Evolutionary conservation across 176 grass and related monocot genomes (phyloP).

Genomic region (Eragrostis curvula): DNA sequence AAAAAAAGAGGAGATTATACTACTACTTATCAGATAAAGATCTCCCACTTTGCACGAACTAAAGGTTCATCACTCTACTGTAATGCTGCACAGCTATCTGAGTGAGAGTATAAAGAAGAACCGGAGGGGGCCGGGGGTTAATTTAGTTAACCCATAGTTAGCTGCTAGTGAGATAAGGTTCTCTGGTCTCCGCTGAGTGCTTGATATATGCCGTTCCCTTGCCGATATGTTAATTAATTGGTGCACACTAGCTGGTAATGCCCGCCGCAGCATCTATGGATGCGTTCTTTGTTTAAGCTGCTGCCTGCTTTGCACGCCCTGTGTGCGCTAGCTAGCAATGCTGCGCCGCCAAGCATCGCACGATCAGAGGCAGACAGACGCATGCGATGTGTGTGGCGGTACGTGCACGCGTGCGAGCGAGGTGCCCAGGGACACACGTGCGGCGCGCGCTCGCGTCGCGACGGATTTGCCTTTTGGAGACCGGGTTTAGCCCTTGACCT

Average conservation of each 20-base stretch:
- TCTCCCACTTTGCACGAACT: slow-evolving; percentile 32
- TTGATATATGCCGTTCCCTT: slow-evolving; percentile 12
- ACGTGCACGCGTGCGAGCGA: neutral
- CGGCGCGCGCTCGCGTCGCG: neutral
- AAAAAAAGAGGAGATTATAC: neutral
- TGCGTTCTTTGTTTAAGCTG: slow-evolving; percentile 14
- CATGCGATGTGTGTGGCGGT: neutral
- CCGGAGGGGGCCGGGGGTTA: neutral
- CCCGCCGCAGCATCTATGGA: slow-evolving; percentile 14
- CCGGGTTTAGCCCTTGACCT: slow-evolving; percentile 1
- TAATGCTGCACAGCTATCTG: slow-evolving; percentile 47
- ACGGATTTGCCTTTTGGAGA: slow-evolving; percentile 35
- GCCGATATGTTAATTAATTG: slow-evolving; percentile 55
- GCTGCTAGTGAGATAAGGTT: slow-evolving; percentile 48
- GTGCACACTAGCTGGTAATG: slow-evolving; percentile 38
- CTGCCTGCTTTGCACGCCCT: neutral
- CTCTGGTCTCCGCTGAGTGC: slow-evolving; percentile 22
- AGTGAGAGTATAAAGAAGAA: neutral
- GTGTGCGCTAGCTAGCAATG: neutral
- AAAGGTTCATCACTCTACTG: neutral
- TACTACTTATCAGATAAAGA: neutral
- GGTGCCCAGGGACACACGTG: slow-evolving; percentile 14
- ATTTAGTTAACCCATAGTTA: slow-evolving; percentile 30
- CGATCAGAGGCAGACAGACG: neutral
- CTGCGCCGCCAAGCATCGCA: neutral